Evolutionary conservation across 2,329 filamentous ascomycete species (phyloP).

Genomic region (Monascus ruber): DNA sequence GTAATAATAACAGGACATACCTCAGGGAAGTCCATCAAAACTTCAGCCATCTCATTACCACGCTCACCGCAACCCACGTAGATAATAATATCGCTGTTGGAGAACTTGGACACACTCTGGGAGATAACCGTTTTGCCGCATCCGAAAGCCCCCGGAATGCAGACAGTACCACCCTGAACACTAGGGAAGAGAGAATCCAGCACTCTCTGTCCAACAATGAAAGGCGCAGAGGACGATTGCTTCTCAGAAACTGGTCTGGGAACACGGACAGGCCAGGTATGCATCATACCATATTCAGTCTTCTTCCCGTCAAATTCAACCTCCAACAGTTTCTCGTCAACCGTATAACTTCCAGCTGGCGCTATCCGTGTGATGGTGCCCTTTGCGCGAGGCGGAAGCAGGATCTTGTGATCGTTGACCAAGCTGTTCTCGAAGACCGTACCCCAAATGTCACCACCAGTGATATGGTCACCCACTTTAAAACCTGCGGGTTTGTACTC

Average conservation of each 20-base stretch:
- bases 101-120: conserved; percentile 98
- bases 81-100: conserved; percentile 97
- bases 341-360: conserved; percentile 81
- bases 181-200: conserved; percentile 91
- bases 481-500: conserved; percentile 73
- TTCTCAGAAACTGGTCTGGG: conserved; percentile 88
- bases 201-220: conserved; percentile 93
- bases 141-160: conserved; percentile 95
- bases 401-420: conserved; percentile 82
- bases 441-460: conserved; percentile 92
- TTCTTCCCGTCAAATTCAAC: conserved; percentile 96
- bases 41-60: conserved; percentile 99
- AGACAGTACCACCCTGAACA: conserved; percentile 94
- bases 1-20: conserved; percentile 21
- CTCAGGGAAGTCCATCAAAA: conserved; percentile 98
- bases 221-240: conserved; percentile 75
- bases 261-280: conserved; percentile 94
- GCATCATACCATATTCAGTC: conserved; percentile 95
- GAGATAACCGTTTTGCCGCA: conserved; percentile 99
- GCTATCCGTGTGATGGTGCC: conserved; percentile 89
- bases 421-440: conserved; percentile 93
- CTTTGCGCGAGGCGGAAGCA: conserved; percentile 78
- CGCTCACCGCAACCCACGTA: conserved; percentile 92
- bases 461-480: conserved; percentile 95
- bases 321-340: conserved; percentile 86